Base-by-base conservation (phyloP, 148 eudicot species). In the Selenicereus undatus region DNA sequence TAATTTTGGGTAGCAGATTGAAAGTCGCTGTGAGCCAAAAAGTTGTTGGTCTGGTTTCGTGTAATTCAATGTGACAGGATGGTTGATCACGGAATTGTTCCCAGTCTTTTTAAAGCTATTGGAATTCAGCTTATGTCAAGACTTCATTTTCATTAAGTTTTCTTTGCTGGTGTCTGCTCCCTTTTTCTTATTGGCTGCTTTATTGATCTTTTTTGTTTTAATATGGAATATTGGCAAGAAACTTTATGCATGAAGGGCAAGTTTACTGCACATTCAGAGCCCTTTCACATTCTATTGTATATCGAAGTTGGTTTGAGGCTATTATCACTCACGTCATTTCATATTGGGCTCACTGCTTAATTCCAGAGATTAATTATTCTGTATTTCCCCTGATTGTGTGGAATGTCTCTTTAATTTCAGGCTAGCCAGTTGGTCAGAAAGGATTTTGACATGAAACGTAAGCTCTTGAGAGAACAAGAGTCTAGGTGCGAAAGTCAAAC, bases 371-470 rank as follows among this genome's bases (percentile, higher is more conserved):
- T 62, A 43, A 29, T 81, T 58, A 56, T 79, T 74, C 73, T 50
- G 11, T 36, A 18, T 70, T 65, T 66, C 27, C 32, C 58, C 18
- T 26, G 9, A 50, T 39, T 58, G 18, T n/a, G 24, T 42, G 43
- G 35, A 76, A 79, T 39, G 3, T 79, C 35, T 56, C 30, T 83
- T 76, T 27, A 17, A 50, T 86, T 90, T 52, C 94, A 95, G 99
- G 97, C 97, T 87, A 90, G 94, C 76, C 91, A 91, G 87, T 82
- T 86, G 76, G 87, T 95, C 80, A 88, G 91, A 83, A 88, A 80
- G 81, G 87, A 88, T 26, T 95, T 91, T 83, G 99, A 95, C 80
- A 78, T 84, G 77, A 93, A 92, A 81, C 83, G 97, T 83, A 95
- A 82, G 87, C 74, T 91, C 78, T 92, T 95, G 81, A 86, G 94